Evolutionary conservation across 495 filamentous ascomycete genomes (phyloP), one percentile per base, ranked within the genome.

Genomic region (Aspergillus hancockii): DNA sequence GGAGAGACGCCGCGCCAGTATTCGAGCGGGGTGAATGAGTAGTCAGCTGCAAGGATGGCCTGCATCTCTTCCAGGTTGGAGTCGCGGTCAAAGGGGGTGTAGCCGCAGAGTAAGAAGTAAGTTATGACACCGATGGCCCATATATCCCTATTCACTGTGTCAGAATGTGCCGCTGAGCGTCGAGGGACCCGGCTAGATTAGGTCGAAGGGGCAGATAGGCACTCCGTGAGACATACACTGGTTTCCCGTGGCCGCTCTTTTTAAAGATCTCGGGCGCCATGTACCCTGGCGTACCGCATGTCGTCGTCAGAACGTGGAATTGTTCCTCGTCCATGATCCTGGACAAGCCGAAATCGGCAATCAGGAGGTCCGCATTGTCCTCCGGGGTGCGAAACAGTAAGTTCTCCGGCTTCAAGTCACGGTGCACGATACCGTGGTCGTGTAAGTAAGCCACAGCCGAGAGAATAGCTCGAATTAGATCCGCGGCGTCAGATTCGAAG

Each of bases 281-380:
- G 75, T 98, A 98, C 30, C 95, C 95, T 0, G 94, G 94, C 8
- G 94, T 98, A 32, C 94, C 94, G 67, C 94, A 98, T 4, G 94
- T 98, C 2, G 94, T 98, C 5, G 95, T 98, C 36, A 98, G 76
- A 25, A 98, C 93, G 67, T 97, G 95, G 71, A 98, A 98, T 68
- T 97, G 91, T 74, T 98, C 93, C 76, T 98, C 95, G 70, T 98
- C 95, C 92, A 98, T 97, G 73, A 98, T 98, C 43, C 94, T 81
- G 13, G 86, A 90, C 32, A 98, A 77, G 9, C 94, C 94, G 67
- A 98, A 98, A 71, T 98, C 94, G 36, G 95, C 94, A 68, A 98
- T 98, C 54, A 98, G 76, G n/a, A 98, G 72, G 56, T 83, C 81
- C 13, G 81, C 81, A 63, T 83, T 83, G 58, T 83, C 81, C 59